Percentiles rank a stretch among this genome's conserved stretches.
Conservation (phyloP, 495 filamentous ascomycete species). For the Aspergillus biplanus region DNA sequence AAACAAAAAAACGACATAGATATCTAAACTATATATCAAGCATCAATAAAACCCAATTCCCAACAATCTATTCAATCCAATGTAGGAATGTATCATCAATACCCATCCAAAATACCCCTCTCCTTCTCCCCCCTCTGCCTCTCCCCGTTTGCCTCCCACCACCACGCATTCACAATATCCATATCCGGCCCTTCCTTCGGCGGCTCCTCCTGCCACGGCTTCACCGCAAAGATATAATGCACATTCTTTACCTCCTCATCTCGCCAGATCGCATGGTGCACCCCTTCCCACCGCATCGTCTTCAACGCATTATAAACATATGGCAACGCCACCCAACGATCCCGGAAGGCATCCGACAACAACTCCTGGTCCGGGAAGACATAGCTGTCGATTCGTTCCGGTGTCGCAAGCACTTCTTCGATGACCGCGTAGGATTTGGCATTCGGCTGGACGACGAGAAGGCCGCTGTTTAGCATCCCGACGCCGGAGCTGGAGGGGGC, state of each 20-base stretch:
- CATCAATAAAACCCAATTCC: too few species aligned
- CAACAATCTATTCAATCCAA: too few species aligned
- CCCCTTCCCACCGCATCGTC: constrained; percentile 68
- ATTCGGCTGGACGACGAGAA: constrained; percentile 73
- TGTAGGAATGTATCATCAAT: not conserved
- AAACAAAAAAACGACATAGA: not conserved
- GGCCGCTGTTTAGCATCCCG: constrained; percentile 72
- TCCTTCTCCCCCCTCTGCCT: constrained; percentile 54
- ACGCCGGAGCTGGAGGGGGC: constrained; percentile 56
- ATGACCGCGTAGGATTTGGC: constrained; percentile 60
- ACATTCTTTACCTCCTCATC: constrained; percentile 78
- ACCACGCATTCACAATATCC: constrained; percentile 61
- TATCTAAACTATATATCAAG: not conserved
- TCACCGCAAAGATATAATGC: constrained; percentile 78
- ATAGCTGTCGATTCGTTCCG: constrained; percentile 50
- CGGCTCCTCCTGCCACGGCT: constrained; percentile 74
- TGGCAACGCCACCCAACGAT: constrained; percentile 72
- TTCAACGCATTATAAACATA: constrained; percentile 86
- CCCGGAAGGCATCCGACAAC: constrained; percentile 65
- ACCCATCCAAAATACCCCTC: constrained; percentile 32
- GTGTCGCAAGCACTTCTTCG: constrained; percentile 32
- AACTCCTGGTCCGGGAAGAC: constrained; percentile 80
- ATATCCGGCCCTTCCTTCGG: constrained; percentile 22
- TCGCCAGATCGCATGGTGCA: constrained; percentile 74
- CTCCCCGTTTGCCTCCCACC: constrained; percentile 61